Evolutionary conservation across 2,329 filamentous ascomycete species (phyloP).

Genomic region (Amylocarpus encephaloides): DNA sequence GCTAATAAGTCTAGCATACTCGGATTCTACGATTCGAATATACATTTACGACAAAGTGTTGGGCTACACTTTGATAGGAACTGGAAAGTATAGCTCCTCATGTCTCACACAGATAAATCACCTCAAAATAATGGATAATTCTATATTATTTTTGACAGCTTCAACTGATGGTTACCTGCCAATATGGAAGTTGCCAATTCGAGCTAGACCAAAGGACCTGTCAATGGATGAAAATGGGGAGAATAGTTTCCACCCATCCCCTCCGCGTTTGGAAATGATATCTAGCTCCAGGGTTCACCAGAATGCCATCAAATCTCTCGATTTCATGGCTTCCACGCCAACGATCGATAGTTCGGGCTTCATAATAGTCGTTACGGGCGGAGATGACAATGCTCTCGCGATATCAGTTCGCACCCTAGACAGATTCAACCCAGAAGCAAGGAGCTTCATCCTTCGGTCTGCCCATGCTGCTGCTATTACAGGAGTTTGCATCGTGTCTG

Average conservation of each 20-base stretch:
- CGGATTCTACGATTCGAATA: slow-evolving; percentile 70
- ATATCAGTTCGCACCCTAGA: slow-evolving; percentile 39
- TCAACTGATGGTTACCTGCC: slow-evolving; percentile 77
- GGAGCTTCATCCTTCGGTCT: slow-evolving; percentile 38
- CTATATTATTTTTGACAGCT: slow-evolving; percentile 50
- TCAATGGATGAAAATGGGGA: not conserved
- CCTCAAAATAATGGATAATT: slow-evolving; percentile 35
- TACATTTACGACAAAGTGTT: slow-evolving; percentile 40
- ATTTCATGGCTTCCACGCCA: slow-evolving; percentile 31
- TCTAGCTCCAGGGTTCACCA: slow-evolving; percentile 58
- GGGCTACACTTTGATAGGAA: slow-evolving; percentile 45
- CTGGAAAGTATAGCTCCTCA: slow-evolving; percentile 59
- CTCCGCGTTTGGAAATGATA: slow-evolving; percentile 7
- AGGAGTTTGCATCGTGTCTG: slow-evolving; percentile 36
- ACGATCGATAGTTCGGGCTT: slow-evolving; percentile 28
- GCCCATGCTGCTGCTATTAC: slow-evolving; percentile 72
- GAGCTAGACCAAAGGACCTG: not conserved
- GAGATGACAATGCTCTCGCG: slow-evolving; percentile 80
- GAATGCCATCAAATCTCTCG: slow-evolving; percentile 67
- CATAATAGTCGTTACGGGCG: slow-evolving; percentile 61
- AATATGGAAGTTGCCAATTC: slow-evolving; percentile 42
- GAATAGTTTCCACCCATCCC: not conserved
- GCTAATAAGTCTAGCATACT: slow-evolving; percentile 67
- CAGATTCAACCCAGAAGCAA: not conserved
- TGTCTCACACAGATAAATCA: slow-evolving; percentile 63